Conservation (phyloP, 139 green algal species). For the Trebouxia sp. region DNA sequence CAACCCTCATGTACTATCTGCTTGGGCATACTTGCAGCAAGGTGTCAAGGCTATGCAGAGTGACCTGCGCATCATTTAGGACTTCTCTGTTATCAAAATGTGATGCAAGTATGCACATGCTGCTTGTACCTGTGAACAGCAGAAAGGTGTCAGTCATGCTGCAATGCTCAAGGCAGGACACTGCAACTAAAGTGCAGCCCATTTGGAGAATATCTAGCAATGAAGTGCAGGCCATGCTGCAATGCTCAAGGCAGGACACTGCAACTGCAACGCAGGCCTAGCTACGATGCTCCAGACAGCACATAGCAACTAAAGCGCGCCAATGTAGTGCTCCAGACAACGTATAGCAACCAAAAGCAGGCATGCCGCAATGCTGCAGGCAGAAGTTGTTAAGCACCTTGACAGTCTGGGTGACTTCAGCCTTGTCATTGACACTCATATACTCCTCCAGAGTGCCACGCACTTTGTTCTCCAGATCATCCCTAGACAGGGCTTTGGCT, state of each 20-base stretch:
- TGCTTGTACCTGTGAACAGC: no score
- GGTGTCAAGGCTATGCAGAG: no score
- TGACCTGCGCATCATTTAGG: no score
- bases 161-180: neutral
- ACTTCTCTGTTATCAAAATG: no score
- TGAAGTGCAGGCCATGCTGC: neutral
- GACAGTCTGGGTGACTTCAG: constrained; percentile 30
- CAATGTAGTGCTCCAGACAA: neutral
- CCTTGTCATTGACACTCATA: constrained; percentile 40
- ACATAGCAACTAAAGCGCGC: neutral
- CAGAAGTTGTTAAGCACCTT: neutral
- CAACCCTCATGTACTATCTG: no score
- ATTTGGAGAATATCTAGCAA: no score
- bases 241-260: neutral
- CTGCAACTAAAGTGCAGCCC: neutral
- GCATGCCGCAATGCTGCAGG: neutral
- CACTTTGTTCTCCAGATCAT: constrained; percentile 31
- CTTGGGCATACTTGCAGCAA: no score
- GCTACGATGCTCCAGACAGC: no score
- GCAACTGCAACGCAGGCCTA: neutral
- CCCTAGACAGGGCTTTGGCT: constrained; percentile 16
- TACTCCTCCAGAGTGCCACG: constrained; percentile 38
- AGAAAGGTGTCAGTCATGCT: neutral
- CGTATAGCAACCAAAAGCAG: neutral
- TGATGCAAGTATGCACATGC: no score